Evolutionary conservation across 2,329 filamentous ascomycete genomes (phyloP).

Genomic region (Cordyceps tenuipes): DNA sequence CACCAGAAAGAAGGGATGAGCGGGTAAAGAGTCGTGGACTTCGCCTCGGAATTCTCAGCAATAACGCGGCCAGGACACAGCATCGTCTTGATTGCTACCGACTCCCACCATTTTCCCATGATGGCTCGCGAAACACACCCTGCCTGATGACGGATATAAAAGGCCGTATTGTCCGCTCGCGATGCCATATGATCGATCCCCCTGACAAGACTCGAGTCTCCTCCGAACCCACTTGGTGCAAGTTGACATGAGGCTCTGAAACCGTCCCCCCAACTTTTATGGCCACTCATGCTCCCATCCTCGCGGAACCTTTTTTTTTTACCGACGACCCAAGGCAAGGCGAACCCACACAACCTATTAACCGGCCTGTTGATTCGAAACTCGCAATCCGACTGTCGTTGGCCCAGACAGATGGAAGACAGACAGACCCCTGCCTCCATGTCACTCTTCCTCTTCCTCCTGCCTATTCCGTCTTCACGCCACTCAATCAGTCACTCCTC

Average conservation of each 20-base stretch:
- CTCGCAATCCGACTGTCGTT: not conserved
- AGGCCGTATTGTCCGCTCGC: not conserved
- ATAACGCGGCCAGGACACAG: too few species aligned
- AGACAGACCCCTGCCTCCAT: too few species aligned
- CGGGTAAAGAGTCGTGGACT: not conserved
- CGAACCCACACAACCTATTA: not conserved
- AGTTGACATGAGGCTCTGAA: slow-evolving; percentile 9
- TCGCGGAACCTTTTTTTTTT: not conserved
- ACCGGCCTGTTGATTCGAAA: slow-evolving; percentile 1
- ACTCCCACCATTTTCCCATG: too few species aligned
- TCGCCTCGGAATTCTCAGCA: too few species aligned
- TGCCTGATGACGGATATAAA: not conserved
- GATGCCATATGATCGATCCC: not conserved
- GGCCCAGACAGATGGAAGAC: too few species aligned
- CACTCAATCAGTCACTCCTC: not conserved
- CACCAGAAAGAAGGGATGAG: not conserved
- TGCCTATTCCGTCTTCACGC: not conserved
- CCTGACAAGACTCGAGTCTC: not conserved
- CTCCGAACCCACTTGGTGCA: not conserved
- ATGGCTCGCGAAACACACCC: too few species aligned
- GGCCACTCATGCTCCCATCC: not conserved
- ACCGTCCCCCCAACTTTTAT: not conserved
- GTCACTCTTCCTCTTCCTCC: too few species aligned
- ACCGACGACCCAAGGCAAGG: not conserved
- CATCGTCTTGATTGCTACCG: too few species aligned